Percentiles rank a stretch among this genome's conserved stretches.
phyloP scores from a whole-genome alignment of 139 green algal species.

The Nannochloris sp. region DNA sequence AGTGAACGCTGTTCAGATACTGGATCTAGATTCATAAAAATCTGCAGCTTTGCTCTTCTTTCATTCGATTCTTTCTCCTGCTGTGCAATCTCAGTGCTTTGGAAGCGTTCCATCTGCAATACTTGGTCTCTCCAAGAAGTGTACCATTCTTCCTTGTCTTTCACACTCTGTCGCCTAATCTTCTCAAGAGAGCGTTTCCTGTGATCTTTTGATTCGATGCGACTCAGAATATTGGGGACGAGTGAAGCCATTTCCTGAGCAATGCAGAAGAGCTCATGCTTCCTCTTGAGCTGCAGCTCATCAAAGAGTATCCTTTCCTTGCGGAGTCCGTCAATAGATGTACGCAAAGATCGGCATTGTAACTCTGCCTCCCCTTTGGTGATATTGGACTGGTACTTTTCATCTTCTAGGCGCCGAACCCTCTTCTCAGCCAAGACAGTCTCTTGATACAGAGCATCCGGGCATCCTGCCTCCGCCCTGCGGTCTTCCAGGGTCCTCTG shows the following conservation, averaged over 20 bases:
- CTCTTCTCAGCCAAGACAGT: constrained; percentile 42
- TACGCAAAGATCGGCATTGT: constrained; percentile 36
- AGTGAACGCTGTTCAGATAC: no score
- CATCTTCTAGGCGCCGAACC: constrained; percentile 76
- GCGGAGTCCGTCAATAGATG: constrained; percentile 74
- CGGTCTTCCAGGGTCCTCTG: constrained; percentile 27
- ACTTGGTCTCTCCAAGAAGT: background rate
- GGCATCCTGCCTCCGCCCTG: constrained; percentile 64
- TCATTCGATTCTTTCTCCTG: background rate
- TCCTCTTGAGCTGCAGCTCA: constrained; percentile 69
- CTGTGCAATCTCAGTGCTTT: background rate
- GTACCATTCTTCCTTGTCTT: background rate
- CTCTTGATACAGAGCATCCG: constrained; percentile 56
- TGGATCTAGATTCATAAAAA: background rate
- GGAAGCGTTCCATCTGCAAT: background rate
- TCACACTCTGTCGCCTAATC: no score
- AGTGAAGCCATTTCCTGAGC: background rate
- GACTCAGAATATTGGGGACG: background rate
- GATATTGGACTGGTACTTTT: constrained; percentile 51
- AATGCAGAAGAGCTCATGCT: constrained; percentile 48
- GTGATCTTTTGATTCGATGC: background rate
- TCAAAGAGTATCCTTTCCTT: constrained; percentile 83
- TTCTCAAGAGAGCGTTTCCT: no score
- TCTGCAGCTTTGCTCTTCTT: background rate
- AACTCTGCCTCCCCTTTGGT: background rate